Conservation (phyloP, 2,329 filamentous ascomycete genomes). For the Diplocarpon mali region DNA sequence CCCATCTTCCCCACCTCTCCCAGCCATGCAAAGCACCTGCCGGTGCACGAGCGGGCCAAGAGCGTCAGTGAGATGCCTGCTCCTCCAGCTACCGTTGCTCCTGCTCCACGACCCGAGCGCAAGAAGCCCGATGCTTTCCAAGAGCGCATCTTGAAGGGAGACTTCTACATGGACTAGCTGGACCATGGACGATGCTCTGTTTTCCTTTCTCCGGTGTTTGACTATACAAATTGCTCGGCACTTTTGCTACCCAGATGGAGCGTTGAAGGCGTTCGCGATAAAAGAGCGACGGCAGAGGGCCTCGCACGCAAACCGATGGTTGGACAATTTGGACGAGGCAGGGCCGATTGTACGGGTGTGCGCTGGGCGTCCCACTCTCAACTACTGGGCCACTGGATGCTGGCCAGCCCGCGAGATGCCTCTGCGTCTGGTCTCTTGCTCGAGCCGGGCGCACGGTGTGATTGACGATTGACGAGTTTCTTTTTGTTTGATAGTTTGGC, state of each 20-base stretch:
- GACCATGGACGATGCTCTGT: slow-evolving; percentile 9
- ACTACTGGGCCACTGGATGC: background rate
- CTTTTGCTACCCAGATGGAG: slow-evolving; percentile 2
- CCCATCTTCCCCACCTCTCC: slow-evolving; percentile 42
- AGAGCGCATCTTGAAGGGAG: slow-evolving; percentile 92
- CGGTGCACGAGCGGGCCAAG: slow-evolving; percentile 54
- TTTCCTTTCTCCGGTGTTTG: slow-evolving; percentile 5
- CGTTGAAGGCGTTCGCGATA: background rate
- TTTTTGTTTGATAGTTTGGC: background rate
- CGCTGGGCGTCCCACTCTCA: slow-evolving; percentile 21
- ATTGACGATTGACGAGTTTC: slow-evolving; percentile 5
- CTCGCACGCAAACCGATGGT: slow-evolving; percentile 2
- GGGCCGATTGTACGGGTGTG: slow-evolving; percentile 9
- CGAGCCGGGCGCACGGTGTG: background rate
- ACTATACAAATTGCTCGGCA: background rate
- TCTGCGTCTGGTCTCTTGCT: background rate
- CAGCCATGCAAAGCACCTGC: slow-evolving; percentile 21
- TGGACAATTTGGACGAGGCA: background rate
- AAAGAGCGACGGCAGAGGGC: slow-evolving; percentile 4
- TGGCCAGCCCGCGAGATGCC: slow-evolving; percentile 1
- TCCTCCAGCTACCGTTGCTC: slow-evolving; percentile 38
- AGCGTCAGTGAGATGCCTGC: slow-evolving; percentile 55
- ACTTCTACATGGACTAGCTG: slow-evolving; percentile 43
- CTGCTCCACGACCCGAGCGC: slow-evolving; percentile 30
- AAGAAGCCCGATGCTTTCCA: slow-evolving; percentile 88